Percentiles rank a stretch among this genome's conserved stretches.
phyloP scores from a whole-genome alignment of 805 yeast genomes.

The Candida silvicultrix region DNA sequence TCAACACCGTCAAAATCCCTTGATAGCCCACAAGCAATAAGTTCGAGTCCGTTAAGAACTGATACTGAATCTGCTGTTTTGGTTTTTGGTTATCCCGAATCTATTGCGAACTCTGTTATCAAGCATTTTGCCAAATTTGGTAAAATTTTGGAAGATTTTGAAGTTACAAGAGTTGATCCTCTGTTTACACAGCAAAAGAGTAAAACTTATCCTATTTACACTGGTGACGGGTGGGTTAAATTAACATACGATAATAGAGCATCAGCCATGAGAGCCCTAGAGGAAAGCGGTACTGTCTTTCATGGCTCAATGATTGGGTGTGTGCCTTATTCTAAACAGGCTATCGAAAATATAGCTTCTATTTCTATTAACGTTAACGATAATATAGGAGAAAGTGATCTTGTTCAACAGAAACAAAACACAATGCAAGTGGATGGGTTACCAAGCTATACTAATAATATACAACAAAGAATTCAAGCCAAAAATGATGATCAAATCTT shows the following conservation, averaged over 20 bases:
- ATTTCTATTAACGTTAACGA: slow-evolving; percentile 36
- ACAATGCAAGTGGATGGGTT: slow-evolving; percentile 7
- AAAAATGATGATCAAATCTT: slow-evolving; percentile 39
- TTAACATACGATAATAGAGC: slow-evolving; percentile 71
- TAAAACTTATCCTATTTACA: slow-evolving; percentile 57
- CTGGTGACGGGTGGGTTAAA: slow-evolving; percentile 91
- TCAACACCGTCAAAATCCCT: slow-evolving; percentile 12
- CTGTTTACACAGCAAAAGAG: slow-evolving; percentile 15
- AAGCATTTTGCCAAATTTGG: slow-evolving; percentile 79
- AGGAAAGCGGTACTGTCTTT: slow-evolving; percentile 71
- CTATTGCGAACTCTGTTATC: slow-evolving; percentile 58
- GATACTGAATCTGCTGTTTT: slow-evolving; percentile 57
- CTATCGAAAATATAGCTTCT: slow-evolving; percentile 52
- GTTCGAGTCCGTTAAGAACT: slow-evolving; percentile 1
- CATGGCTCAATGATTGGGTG: slow-evolving; percentile 64
- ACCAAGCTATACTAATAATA: slow-evolving; percentile 6
- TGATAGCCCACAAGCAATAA: neutral
- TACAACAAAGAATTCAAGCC: slow-evolving; percentile 26
- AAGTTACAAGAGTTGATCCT: slow-evolving; percentile 27
- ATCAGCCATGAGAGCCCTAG: slow-evolving; percentile 76
- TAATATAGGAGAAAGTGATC: slow-evolving; percentile 38
- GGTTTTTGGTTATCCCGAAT: slow-evolving; percentile 86
- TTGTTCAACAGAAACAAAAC: slow-evolving; percentile 8
- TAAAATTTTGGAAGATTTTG: slow-evolving; percentile 67
- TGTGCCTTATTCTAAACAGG: slow-evolving; percentile 57